These are phyloP conservation scores for Alternaria metachromatica DNA, from an alignment of 2,329 filamentous ascomycete species.

Conservation along the genomic window DNA sequence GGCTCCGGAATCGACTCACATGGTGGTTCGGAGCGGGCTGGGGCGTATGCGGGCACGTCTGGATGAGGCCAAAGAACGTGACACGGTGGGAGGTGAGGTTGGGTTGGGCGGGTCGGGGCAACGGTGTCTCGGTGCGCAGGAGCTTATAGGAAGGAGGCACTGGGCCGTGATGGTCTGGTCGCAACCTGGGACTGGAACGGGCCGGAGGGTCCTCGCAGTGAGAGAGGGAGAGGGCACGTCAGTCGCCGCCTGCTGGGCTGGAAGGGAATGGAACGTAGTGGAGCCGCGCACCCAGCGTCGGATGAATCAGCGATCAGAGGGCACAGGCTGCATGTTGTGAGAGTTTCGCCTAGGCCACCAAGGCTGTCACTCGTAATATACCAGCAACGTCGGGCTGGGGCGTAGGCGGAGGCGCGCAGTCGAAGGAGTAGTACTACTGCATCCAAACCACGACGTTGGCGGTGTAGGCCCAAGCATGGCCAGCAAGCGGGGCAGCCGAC, in stretches of 20 bases:
- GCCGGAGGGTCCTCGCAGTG: conserved; percentile 6
- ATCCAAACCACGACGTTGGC: conserved; percentile 23
- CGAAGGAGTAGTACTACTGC: conserved; percentile 18
- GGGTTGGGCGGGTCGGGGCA: conserved; percentile 18
- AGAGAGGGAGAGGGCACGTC: conserved; percentile 2
- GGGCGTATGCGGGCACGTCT: conserved; percentile 36
- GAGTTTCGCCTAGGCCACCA: conserved; percentile 15
- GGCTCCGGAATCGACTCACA: conserved; percentile 44
- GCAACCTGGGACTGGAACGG: not conserved
- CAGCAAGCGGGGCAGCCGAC: conserved; percentile 11
- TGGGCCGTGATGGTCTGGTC: conserved; percentile 10
- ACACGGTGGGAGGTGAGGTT: conserved; percentile 8
- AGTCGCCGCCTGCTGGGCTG: conserved; percentile 16
- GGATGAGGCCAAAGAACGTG: conserved; percentile 42
- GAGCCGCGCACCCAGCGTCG: conserved; percentile 26
- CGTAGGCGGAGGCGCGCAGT: conserved; percentile 22
- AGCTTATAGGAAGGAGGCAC: conserved; percentile 25
- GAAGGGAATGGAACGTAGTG: conserved; percentile 41
- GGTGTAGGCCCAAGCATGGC: conserved; percentile 19
- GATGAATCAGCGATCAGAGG: conserved; percentile 29
- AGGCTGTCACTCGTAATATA: conserved; percentile 25
- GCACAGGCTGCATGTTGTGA: conserved; percentile 25
- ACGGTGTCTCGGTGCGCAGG: conserved; percentile 24
- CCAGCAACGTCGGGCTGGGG: conserved; percentile 28
- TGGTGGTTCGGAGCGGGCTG: conserved; percentile 28